Evolutionary conservation across 2,329 filamentous ascomycete species (phyloP).

Genomic region (Ustulina deusta): DNA sequence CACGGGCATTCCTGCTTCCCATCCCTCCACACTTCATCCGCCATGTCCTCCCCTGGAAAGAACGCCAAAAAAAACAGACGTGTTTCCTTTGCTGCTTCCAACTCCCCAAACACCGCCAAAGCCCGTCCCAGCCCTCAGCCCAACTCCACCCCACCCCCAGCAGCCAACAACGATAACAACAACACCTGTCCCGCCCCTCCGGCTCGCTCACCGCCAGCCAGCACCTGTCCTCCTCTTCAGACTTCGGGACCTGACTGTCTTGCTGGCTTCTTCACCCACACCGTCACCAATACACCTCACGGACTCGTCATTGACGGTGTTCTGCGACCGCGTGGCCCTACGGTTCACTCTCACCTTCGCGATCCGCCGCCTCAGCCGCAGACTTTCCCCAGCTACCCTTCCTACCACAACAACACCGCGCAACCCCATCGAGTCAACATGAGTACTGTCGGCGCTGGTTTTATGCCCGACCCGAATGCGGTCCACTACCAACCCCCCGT

Average conservation of each 20-base stretch:
- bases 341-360: slow-evolving; percentile 22
- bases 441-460: slow-evolving; percentile 59
- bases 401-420: slow-evolving; percentile 30
- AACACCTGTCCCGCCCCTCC: slow-evolving; percentile 4
- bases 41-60: slow-evolving; percentile 16
- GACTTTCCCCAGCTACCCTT: slow-evolving; percentile 28
- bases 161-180: slow-evolving; percentile 9
- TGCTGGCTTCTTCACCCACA: slow-evolving; percentile 19
- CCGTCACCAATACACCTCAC: slow-evolving; percentile 37
- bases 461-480: slow-evolving; percentile 56
- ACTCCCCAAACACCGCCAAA: slow-evolving; percentile 12
- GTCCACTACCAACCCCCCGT: slow-evolving; percentile 70
- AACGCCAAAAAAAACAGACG: slow-evolving; percentile 27
- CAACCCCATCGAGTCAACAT: slow-evolving; percentile 46
- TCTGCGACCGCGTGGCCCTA: slow-evolving; percentile 28
- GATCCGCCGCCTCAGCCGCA: slow-evolving; percentile 38
- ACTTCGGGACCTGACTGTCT: not conserved
- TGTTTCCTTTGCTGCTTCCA: slow-evolving; percentile 33
- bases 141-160: not conserved
- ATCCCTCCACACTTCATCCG: not conserved
- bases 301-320: slow-evolving; percentile 41
- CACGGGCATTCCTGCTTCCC: not conserved
- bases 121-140: not conserved
- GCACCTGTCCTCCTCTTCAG: not conserved
- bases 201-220: slow-evolving; percentile 3